phyloP scores from a whole-genome alignment of 2,329 filamentous ascomycete species.

The Curvularia lunata region DNA sequence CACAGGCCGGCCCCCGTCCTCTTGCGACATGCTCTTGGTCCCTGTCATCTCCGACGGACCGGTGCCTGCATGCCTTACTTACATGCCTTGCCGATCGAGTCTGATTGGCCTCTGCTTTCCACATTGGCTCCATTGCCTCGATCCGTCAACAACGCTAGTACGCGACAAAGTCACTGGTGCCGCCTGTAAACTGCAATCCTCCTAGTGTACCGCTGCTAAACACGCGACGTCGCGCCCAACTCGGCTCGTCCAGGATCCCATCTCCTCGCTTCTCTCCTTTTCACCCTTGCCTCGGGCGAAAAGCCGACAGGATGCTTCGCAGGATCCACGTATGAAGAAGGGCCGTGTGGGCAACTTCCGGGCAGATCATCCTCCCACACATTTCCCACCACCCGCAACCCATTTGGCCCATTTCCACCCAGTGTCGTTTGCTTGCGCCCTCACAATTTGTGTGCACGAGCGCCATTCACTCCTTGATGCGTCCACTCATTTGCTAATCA shows the following conservation, averaged over 20 bases:
- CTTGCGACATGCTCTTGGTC: conserved; percentile 1
- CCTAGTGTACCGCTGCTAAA: conserved; percentile 8
- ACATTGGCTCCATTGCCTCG: not conserved
- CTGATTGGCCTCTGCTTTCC: not conserved
- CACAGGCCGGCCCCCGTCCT: not conserved
- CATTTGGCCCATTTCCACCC: not conserved
- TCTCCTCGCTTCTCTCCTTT: conserved; percentile 2
- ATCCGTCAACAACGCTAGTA: not conserved
- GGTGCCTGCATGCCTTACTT: not conserved
- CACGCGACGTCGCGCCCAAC: conserved; percentile 9
- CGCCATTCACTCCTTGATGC: conserved; percentile 3
- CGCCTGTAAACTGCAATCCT: conserved; percentile 1
- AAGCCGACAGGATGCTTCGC: conserved; percentile 5
- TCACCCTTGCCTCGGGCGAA: conserved; percentile 1
- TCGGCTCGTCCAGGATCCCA: conserved; percentile 4
- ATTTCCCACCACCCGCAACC: not conserved
- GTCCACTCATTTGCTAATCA: not conserved
- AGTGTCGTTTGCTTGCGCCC: not conserved
- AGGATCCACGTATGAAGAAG: conserved; percentile 4
- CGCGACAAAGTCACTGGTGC: not conserved
- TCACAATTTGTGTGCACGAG: not conserved
- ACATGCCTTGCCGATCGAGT: not conserved
- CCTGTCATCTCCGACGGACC: conserved; percentile 7
- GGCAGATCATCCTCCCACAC: conserved; percentile 6
- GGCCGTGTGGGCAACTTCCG: not conserved